These are phyloP conservation scores for Inga laurina DNA, from an alignment of 306 rosid species.

Conservation along the genomic window DNA sequence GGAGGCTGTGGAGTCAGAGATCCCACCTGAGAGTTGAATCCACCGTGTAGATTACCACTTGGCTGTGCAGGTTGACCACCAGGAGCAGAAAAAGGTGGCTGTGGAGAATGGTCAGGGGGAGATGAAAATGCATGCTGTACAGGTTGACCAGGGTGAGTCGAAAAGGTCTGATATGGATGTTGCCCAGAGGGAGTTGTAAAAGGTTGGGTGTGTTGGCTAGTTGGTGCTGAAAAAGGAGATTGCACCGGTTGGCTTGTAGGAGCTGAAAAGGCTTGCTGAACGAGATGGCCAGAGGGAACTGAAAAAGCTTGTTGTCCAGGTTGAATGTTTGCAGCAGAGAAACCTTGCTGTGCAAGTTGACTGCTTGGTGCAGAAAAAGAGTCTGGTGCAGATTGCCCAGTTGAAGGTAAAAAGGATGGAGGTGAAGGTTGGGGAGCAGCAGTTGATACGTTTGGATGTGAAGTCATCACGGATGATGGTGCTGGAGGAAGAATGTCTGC, in stretches of 20 bases:
- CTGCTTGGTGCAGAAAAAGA: conserved; percentile 18
- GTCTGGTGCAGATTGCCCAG: conserved; percentile 25
- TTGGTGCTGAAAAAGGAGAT: conserved; percentile 21
- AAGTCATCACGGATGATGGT: conserved; percentile 44
- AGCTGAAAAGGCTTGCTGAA: conserved; percentile 34
- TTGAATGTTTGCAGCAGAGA: conserved; percentile 13
- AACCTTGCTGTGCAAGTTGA: conserved; percentile 16
- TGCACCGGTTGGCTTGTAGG: conserved; percentile 44
- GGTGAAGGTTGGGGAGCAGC: conserved; percentile 45
- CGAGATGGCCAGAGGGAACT: conserved; percentile 23
- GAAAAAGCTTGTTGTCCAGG: conserved; percentile 33
- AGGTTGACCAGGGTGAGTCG: conserved; percentile 53
- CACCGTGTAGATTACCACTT: conserved; percentile 49
- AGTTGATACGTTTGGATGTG: conserved; percentile 46
- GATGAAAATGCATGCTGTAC: conserved; percentile 36
- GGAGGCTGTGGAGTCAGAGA: conserved; percentile 37
- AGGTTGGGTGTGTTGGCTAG: conserved; percentile 34
- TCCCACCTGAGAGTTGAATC: conserved; percentile 55
- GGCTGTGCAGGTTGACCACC: conserved; percentile 58
- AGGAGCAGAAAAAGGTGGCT: conserved; percentile 46
- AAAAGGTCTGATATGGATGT: conserved; percentile 37
- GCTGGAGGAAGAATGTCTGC: conserved; percentile 82
- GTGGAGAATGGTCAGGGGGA: conserved; percentile 38
- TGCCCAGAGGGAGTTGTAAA: conserved; percentile 34
- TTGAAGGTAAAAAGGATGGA: conserved; percentile 26